phyloP scores from a whole-genome alignment of 1,284 basidiomycete genomes.

The Sanghuangporus baumii region DNA sequence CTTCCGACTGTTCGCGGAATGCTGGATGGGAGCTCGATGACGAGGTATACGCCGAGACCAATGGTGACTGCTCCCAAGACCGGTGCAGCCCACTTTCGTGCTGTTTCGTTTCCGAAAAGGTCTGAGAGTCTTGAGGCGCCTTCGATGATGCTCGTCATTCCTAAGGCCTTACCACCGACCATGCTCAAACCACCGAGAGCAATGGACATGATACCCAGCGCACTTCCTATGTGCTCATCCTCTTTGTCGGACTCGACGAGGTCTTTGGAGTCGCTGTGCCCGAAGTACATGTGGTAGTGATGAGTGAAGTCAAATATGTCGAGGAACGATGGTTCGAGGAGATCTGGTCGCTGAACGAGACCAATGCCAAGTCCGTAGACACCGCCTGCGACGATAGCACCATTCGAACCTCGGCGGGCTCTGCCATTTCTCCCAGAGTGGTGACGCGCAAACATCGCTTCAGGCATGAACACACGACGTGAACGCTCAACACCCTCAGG shows the following conservation, averaged over 20 bases:
- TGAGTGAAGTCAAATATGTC: conserved; percentile 91
- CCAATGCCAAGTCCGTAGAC: conserved; percentile 71
- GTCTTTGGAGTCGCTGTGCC: conserved; percentile 32
- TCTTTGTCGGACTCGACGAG: conserved; percentile 33
- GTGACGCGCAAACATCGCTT: conserved; percentile 85
- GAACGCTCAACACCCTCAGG: conserved; percentile 79
- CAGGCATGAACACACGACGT: conserved; percentile 85
- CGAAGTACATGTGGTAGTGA: conserved; percentile 64
- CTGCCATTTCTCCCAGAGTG: conserved; percentile 43
- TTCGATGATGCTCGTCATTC: conserved; percentile 74
- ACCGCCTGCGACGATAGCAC: conserved; percentile 65
- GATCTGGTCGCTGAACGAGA: conserved; percentile 60
- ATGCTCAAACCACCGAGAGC: conserved; percentile 86
- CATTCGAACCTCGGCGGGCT: conserved; percentile 40
- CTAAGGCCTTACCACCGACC: conserved; percentile 77
- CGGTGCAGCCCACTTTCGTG: conserved; percentile 86
- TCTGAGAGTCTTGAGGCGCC: conserved; percentile 71
- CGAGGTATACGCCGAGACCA: conserved; percentile 77
- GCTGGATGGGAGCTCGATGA: conserved; percentile 85
- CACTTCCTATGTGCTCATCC: conserved; percentile 54
- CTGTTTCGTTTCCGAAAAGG: conserved; percentile 76
- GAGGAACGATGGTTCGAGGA: conserved; percentile 68
- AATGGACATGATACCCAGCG: conserved; percentile 70
- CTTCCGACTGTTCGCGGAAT: conserved; percentile 92
- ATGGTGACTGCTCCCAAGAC: conserved; percentile 73